Evolutionary conservation across 768 basidiomycete genomes (phyloP), one percentile per base, ranked within the genome.

Genomic region (Serpula lacrymans): DNA sequence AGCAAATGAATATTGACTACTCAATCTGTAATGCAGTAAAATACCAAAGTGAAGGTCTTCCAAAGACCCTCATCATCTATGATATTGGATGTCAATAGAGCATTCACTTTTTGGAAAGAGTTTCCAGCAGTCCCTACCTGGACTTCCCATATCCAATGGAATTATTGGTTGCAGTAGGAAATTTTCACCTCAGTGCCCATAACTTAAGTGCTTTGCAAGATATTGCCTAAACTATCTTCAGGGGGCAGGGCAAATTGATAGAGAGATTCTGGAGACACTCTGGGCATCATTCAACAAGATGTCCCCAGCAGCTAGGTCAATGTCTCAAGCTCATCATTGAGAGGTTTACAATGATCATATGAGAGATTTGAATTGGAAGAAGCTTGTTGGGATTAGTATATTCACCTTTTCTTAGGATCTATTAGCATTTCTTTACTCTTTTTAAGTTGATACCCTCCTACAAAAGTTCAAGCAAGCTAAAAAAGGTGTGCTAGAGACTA

Each of bases 361-460:
- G 61, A 44, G 45, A 8, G 59, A 67, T 22, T 59, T 49, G 0
- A 65, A 67, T 33, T 64, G 54, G 51, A 62, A 62, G 22, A 67
- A 64, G 26, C 30, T 57, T 5, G 46, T 55, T 11, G 42, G 52
- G 14, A 53, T 53, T 4, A 46, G 57, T 58, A 26, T n/a, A 32
- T 42, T 27, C 3, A 34, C 39, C 36, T 17, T 47, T 36, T 12
- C 41, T 20, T 20, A 29, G 20, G 18, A 24, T 27, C 36, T 37
- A 7, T 26, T 14, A 37, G 28, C 12, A 6, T 33, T 14, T 23
- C 26, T 31, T 31, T 41, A 20, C n/a, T 18, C 22, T 23, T 41
- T 17, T 32, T 31, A 6, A 41, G 30, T 41, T 33, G 17, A 13
- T 24, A 31, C 24, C 22, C 21, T 23, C 20, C 21, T 22, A 6